Percentiles rank a stretch among this genome's conserved stretches.
phyloP scores from a whole-genome alignment of 2,329 filamentous ascomycete species.

The Monosporascus sp. region DNA sequence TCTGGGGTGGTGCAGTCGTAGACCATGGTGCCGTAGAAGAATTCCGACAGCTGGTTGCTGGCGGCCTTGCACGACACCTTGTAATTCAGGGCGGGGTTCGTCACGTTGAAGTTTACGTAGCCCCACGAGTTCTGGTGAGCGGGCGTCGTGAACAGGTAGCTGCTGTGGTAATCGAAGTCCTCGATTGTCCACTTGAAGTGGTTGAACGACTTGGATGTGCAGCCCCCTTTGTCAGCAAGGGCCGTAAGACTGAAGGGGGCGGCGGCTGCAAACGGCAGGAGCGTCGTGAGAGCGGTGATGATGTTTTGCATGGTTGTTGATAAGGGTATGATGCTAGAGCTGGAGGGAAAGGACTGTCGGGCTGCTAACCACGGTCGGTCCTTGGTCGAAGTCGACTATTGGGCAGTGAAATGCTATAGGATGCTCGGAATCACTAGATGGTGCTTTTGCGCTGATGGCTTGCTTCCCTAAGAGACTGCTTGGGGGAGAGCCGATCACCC shows the following conservation, averaged over 20 bases:
- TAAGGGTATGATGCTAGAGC: neutral
- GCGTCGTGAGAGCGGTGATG: conserved; percentile 18
- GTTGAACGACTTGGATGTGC: conserved; percentile 26
- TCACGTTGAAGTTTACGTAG: conserved; percentile 43
- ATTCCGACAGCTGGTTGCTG: conserved; percentile 40
- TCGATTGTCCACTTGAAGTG: conserved; percentile 36
- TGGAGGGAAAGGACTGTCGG: neutral
- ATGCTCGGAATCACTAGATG: too few species aligned
- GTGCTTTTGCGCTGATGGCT: too few species aligned
- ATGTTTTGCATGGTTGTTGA: conserved; percentile 19
- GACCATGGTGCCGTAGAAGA: conserved; percentile 42
- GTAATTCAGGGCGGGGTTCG: conserved; percentile 38
- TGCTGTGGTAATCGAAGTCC: conserved; percentile 44
- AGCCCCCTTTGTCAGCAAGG: conserved; percentile 24
- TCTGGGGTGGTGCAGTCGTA: conserved; percentile 39
- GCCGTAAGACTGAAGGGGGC: conserved; percentile 14
- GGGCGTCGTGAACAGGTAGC: conserved; percentile 44
- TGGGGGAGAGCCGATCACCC: too few species aligned
- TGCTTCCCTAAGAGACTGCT: too few species aligned
- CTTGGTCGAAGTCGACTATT: too few species aligned
- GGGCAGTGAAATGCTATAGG: too few species aligned
- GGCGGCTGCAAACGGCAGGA: conserved; percentile 22
- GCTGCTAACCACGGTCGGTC: too few species aligned
- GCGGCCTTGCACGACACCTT: conserved; percentile 32
- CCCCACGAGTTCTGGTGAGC: conserved; percentile 46